These are phyloP conservation scores for Cetraspora pellucida DNA, from an alignment of 192 early-diverging fungal genomes.

Conservation along the genomic window DNA sequence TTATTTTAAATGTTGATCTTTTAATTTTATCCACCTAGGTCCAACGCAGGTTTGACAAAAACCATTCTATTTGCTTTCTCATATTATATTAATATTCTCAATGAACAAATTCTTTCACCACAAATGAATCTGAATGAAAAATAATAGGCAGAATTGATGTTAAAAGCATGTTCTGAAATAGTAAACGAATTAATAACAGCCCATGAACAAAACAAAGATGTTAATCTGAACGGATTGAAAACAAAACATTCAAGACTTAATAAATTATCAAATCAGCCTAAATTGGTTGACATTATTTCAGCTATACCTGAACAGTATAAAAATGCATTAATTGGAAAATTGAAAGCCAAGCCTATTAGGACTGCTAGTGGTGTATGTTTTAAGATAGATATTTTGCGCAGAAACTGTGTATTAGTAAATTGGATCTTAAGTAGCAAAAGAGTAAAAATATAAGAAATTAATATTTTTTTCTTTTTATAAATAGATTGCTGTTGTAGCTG, in stretches of 20 bases:
- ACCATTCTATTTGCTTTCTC: too few species aligned
- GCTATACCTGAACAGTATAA: slow-evolving; percentile 95
- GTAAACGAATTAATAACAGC: slow-evolving; percentile 83
- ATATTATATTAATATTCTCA: too few species aligned
- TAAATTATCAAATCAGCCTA: slow-evolving; percentile 85
- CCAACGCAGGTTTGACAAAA: too few species aligned
- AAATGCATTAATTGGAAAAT: slow-evolving; percentile 76
- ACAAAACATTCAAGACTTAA: slow-evolving; percentile 70
- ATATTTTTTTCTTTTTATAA: background rate
- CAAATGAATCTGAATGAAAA: background rate
- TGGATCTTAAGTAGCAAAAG: too few species aligned
- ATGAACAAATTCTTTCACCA: too few species aligned
- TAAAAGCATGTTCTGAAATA: slow-evolving; percentile 87
- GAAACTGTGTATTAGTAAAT: too few species aligned
- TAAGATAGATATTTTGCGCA: too few species aligned
- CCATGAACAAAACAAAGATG: slow-evolving; percentile 64
- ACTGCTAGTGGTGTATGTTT: slow-evolving; percentile 85
- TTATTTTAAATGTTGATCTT: too few species aligned
- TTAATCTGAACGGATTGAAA: slow-evolving; percentile 89
- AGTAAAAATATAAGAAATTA: too few species aligned
- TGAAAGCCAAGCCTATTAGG: slow-evolving; percentile 95
- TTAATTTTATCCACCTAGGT: too few species aligned
- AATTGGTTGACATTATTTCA: slow-evolving; percentile 96
- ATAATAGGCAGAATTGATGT: slow-evolving; percentile 71
- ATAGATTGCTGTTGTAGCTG: slow-evolving; percentile 91